Base-by-base conservation (phyloP, 768 basidiomycete species). In the Russula lepida region DNA sequence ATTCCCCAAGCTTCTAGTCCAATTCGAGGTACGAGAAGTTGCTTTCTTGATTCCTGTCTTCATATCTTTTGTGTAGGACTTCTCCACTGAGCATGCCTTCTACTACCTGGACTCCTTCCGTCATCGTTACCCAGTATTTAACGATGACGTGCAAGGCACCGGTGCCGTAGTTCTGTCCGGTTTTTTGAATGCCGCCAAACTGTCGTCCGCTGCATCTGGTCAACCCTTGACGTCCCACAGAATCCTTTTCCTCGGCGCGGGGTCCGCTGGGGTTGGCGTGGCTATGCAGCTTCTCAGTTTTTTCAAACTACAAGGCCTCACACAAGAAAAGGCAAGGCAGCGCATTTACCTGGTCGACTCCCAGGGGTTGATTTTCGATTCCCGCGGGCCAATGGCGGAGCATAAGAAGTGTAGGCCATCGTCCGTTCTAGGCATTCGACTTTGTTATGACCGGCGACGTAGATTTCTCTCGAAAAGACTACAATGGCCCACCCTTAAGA, bases 181-280 rank as follows among this genome's bases (percentile, higher is more conserved):
- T 4, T 87, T 95, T 75, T 71, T 94, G 68, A 92, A 92, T 67
- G 95, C 94, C 41, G 90, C 91, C 25, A 84, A 83, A 63, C 77
- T 92, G 39, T 81, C 89, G 0, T 84, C 84, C 21, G 80, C 75
- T 4, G 87, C 86, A 2, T 86, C 86, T n/a, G 85, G 85, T 5
- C 73, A 75, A 8, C 79, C 88, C 8, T 75, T 92, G 43, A 75
- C 77, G 35, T 81, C 85, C 32, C 94, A 95, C 69, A 83, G 85
- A 41, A 91, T 97, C 68, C 82, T 95, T 46, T 95, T 98, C 80
- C 86, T 92, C 57, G 95, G 95, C 19, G 92, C 94, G 4, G 95
- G 95, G 6, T 89, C 86, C 27, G 90, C 92, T 2, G 94, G 92
- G 64, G 89, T 97, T 56, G 95, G 94, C 49, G 94, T 98, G 48